Evolutionary conservation across 306 rosid genomes (phyloP).

Genomic region (Myrica gale): DNA sequence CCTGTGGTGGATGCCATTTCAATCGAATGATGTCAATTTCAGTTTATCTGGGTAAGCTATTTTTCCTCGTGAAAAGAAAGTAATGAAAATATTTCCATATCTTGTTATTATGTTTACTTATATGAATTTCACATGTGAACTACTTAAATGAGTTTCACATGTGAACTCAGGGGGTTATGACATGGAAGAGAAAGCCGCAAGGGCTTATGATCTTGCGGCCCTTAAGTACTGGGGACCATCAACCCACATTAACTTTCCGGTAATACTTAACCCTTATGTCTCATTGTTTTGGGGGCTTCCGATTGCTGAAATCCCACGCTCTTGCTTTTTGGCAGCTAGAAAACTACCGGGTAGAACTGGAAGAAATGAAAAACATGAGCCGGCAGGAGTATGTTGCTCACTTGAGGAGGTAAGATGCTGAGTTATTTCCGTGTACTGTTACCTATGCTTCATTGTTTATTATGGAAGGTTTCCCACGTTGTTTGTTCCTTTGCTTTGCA

Average conservation of each 20-base stretch:
- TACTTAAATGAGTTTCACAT: neutral
- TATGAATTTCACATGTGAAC: conserved; percentile 13
- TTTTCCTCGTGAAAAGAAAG: neutral
- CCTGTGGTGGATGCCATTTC: conserved; percentile 37
- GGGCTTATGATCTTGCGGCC: conserved; percentile 97
- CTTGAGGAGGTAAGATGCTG: conserved; percentile 62
- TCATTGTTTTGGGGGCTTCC: neutral
- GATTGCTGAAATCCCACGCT: neutral
- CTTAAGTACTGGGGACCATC: conserved; percentile 97
- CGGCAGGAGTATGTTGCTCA: conserved; percentile 97
- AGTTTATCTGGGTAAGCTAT: conserved; percentile 83
- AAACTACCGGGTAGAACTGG: conserved; percentile 64
- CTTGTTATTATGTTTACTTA: neutral
- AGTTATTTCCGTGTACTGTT: neutral
- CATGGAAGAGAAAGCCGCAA: conserved; percentile 99
- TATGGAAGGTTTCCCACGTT: neutral
- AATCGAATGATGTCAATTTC: conserved; percentile 41
- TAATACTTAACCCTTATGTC: conserved; percentile 22
- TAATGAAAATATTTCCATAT: neutral
- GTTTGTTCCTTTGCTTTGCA: conserved; percentile 33
- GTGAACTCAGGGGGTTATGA: conserved; percentile 83
- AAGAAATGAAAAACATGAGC: conserved; percentile 93
- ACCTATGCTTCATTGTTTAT: neutral
- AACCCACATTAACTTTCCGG: conserved; percentile 88
- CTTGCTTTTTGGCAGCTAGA: conserved; percentile 52